These are phyloP conservation scores for Aspergillus intermedius DNA, from an alignment of 2,329 filamentous ascomycete species.

Conservation along the genomic window DNA sequence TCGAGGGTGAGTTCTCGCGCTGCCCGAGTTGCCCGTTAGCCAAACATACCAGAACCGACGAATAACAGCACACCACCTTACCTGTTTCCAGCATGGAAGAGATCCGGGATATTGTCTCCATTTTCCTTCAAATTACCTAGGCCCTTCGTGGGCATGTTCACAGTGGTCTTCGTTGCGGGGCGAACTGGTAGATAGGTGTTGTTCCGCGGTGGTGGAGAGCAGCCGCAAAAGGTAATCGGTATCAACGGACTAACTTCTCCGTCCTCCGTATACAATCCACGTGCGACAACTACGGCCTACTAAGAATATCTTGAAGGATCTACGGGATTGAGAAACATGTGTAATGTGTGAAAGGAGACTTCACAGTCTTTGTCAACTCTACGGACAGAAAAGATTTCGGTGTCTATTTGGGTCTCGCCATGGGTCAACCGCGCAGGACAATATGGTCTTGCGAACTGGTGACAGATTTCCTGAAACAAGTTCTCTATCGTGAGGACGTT, in stretches of 20 bases:
- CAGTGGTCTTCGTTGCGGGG: not conserved
- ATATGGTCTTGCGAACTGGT: constrained; percentile 46
- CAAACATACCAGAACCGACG: not conserved
- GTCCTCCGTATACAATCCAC: too few species aligned
- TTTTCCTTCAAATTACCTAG: constrained; percentile 35
- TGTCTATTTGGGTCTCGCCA: constrained; percentile 1
- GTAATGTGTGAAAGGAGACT: too few species aligned
- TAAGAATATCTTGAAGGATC: too few species aligned
- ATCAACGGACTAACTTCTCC: too few species aligned
- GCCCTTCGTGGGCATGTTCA: constrained; percentile 8
- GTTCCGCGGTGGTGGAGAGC: too few species aligned
- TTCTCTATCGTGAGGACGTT: constrained; percentile 49
- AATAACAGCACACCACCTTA: constrained; percentile 39
- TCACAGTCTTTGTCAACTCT: too few species aligned
- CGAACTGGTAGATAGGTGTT: too few species aligned
- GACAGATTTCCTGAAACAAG: constrained; percentile 53
- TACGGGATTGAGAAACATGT: too few species aligned
- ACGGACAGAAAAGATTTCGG: too few species aligned
- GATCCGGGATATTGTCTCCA: constrained; percentile 96
- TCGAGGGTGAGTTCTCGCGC: constrained; percentile 96
- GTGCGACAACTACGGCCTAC: too few species aligned
- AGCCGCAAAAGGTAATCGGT: too few species aligned
- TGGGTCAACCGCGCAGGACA: constrained; percentile 13
- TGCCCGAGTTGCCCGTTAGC: constrained; percentile 32
- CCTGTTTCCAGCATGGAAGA: constrained; percentile 91